phyloP scores from a whole-genome alignment of 495 filamentous ascomycete species.

The Extremus antarcticus region DNA sequence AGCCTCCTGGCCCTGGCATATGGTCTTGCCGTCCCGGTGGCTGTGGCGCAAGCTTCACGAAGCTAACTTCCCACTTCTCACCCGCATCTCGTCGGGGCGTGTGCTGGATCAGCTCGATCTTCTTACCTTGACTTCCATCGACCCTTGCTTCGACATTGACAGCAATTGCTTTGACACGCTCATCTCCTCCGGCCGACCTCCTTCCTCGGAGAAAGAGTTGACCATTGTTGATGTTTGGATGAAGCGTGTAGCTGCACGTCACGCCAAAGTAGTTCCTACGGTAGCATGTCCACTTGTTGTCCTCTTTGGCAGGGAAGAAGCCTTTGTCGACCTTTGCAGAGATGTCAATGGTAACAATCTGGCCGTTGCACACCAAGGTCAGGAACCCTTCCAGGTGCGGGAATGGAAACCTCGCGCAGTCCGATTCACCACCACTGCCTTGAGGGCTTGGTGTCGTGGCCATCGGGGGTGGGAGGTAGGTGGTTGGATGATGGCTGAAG shows the following conservation, averaged over 20 bases:
- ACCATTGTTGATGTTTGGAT: constrained; percentile 34
- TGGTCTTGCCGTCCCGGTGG: constrained; percentile 31
- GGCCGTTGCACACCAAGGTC: constrained; percentile 48
- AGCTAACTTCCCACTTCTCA: constrained; percentile 66
- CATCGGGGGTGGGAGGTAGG: constrained; percentile 3
- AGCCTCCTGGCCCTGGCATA: constrained; percentile 14
- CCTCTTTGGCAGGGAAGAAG: constrained; percentile 68
- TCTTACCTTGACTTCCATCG: constrained; percentile 63
- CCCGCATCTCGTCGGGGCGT: constrained; percentile 93
- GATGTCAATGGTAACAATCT: constrained; percentile 59
- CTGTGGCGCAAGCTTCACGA: constrained; percentile 57
- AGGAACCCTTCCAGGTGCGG: constrained; percentile 34
- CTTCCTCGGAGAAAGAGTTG: background rate
- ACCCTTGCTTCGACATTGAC: constrained; percentile 85
- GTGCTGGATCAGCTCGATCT: constrained; percentile 82
- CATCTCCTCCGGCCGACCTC: too few relatives aligned
- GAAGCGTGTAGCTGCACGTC: constrained; percentile 65
- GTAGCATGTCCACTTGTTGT: constrained; percentile 92
- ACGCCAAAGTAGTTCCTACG: constrained; percentile 90
- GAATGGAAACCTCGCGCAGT: constrained; percentile 28
- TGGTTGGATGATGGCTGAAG: constrained; percentile 7
- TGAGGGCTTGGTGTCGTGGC: constrained; percentile 9
- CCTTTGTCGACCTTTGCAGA: constrained; percentile 83
- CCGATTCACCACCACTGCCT: background rate
- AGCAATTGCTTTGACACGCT: constrained; percentile 50